Percentiles rank a stretch among this genome's conserved stretches.
These are phyloP conservation scores for Venturia aucupariae DNA, from an alignment of 2,329 filamentous ascomycete genomes.

Conservation along the genomic window DNA sequence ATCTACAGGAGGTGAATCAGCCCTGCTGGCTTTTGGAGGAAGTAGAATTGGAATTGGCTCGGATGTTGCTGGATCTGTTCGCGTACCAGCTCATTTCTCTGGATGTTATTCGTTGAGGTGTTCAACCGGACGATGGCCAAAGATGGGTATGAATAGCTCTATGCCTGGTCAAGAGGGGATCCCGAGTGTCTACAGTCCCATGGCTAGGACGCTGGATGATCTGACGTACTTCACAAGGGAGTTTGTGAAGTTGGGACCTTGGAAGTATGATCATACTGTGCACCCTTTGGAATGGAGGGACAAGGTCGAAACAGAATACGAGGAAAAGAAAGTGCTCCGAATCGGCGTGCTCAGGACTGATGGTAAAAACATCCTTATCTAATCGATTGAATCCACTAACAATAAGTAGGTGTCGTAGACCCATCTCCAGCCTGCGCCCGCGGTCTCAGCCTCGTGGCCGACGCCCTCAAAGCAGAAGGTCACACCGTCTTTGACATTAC, in stretches of 20 bases:
- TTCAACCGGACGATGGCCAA: constrained; percentile 84
- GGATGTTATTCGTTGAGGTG: constrained; percentile 82
- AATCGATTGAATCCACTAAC: constrained; percentile 10
- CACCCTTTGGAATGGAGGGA: constrained; percentile 75
- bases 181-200: constrained; percentile 80
- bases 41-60: constrained; percentile 84
- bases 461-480: constrained; percentile 59
- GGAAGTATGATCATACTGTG: constrained; percentile 79
- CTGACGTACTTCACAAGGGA: constrained; percentile 74
- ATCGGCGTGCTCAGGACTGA: constrained; percentile 73
- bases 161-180: constrained; percentile 92
- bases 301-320: constrained; percentile 50
- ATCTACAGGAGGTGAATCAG: constrained; percentile 76
- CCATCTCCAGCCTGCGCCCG: constrained; percentile 76
- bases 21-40: constrained; percentile 69
- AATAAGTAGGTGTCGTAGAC: constrained; percentile 57
- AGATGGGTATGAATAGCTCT: constrained; percentile 70
- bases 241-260: constrained; percentile 72
- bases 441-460: constrained; percentile 61
- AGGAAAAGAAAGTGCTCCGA: constrained; percentile 51
- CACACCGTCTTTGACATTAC: constrained; percentile 62
- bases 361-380: constrained; percentile 28
- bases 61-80: constrained; percentile 83
- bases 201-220: constrained; percentile 78
- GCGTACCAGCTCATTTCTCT: constrained; percentile 79